Conservation (phyloP, 441 rosid genomes). For the Raphanus hybrid region DNA sequence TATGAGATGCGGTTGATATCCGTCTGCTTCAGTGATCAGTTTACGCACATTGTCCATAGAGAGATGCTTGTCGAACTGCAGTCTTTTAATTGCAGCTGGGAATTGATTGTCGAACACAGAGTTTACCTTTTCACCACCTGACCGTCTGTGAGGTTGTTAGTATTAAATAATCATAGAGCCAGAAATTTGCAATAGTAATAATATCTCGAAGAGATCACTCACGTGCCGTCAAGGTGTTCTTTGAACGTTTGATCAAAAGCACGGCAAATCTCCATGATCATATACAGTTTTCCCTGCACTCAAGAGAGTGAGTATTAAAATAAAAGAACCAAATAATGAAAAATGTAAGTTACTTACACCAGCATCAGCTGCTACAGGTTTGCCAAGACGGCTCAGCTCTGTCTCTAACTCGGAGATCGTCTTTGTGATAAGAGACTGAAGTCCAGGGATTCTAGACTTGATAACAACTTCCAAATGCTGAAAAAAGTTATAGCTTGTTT, state of each 20-base stretch:
- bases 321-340: constrained; percentile 15
- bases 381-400: constrained; percentile 89
- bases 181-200: background rate
- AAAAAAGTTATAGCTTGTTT: constrained; percentile 36
- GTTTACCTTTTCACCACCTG: constrained; percentile 94
- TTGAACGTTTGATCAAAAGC: constrained; percentile 90
- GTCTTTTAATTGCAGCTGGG: constrained; percentile 84
- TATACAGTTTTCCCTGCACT: constrained; percentile 87
- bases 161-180: constrained; percentile 25
- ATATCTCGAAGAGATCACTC: constrained; percentile 27
- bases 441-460: constrained; percentile 92
- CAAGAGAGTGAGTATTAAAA: constrained; percentile 20
- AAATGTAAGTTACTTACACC: constrained; percentile 61
- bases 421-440: constrained; percentile 84
- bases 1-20: constrained; percentile 92
- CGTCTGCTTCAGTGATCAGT: constrained; percentile 93
- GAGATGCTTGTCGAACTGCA: constrained; percentile 89
- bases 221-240: constrained; percentile 94
- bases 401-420: constrained; percentile 82
- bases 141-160: constrained; percentile 60
- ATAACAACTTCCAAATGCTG: constrained; percentile 98
- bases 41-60: constrained; percentile 83
- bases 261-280: constrained; percentile 94
- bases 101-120: constrained; percentile 81
- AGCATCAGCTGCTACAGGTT: constrained; percentile 90